Evolutionary conservation across 192 early-diverging fungal genomes (phyloP).

Genomic region (Coemansia sp.): DNA sequence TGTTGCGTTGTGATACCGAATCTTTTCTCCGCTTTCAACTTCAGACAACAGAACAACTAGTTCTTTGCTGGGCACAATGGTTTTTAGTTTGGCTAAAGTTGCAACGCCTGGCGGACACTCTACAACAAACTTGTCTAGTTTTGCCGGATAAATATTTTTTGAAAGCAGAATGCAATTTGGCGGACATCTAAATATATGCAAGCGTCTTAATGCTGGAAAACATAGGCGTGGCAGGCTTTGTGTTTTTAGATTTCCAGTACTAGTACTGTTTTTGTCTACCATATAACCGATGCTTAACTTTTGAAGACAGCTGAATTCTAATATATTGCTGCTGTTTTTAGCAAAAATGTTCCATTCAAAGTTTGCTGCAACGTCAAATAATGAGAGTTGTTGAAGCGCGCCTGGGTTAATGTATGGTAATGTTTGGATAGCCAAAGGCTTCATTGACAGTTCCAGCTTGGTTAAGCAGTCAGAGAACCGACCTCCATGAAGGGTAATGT

Average conservation of each 20-base stretch:
- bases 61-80: constrained; percentile 4
- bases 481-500: background rate
- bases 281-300: constrained; percentile 13
- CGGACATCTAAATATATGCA: constrained; percentile 10
- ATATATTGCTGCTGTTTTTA: background rate
- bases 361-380: constrained; percentile 17
- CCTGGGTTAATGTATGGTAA: constrained; percentile 10
- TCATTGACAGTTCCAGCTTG: constrained; percentile 10
- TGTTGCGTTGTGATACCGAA: constrained; percentile 4
- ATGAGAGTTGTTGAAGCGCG: constrained; percentile 5
- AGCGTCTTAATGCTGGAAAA: background rate
- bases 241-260: background rate
- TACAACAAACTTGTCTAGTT: constrained; percentile 2
- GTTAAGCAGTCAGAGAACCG: constrained; percentile 7
- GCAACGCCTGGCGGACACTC: background rate
- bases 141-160: constrained; percentile 5
- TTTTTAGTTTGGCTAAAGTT: background rate
- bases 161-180: constrained; percentile 6
- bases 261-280: background rate
- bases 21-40: background rate
- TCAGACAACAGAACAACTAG: constrained; percentile 3
- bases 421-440: constrained; percentile 8
- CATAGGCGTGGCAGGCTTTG: background rate
- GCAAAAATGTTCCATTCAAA: constrained; percentile 18
- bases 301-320: constrained; percentile 4